Evolutionary conservation across 2,329 filamentous ascomycete genomes (phyloP), one percentile per base, ranked within the genome.

Genomic region (Nemania diffusa): DNA sequence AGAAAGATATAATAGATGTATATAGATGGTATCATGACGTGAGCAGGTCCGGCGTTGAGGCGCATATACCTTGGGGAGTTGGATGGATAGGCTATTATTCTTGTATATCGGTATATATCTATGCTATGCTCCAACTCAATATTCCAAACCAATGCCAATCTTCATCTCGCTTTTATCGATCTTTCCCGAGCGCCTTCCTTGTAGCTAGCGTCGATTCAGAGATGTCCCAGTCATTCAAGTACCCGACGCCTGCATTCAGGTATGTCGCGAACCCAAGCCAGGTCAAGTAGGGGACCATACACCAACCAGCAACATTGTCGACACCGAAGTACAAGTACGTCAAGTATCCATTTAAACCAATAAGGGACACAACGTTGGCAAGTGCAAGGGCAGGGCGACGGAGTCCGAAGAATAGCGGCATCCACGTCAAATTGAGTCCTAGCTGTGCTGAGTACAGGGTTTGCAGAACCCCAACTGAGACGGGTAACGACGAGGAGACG

Each of bases 221-320:
- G 48, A 91, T 81, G 71, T 88, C 84, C 91, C 91, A 93, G 56
- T 83, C 79, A 77, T 93, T 94, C 79, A 93, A 78, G 70, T 90
- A 83, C 1, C 91, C 90, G 2, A 89, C 85, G 0, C 89, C 89
- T 0, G 87, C 88, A 74, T 89, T 93, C 59, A 98, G 83, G 77
- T 97, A 98, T 0, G 92, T 93, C 34, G 94, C 94, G 77, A 97
- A 97, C 60, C 89, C 84, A 73, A 97, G 81, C 95, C 95, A 98
- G 17, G 84, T 92, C 27, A 97, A 81, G 77, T 97, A 98, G 0
- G 94, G 95, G 26, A 87, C 86, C 79, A 97, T 85, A 71, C 89
- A 84, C 87, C 88, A 94, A 17, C 89, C 92, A 22, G 93, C 89
- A 7, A 89, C 84, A 22, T 84, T 79, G 78, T 97, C 94, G 53